Conservation (phyloP, 2,329 filamentous ascomycete species). For the Sarocladium strictum region DNA sequence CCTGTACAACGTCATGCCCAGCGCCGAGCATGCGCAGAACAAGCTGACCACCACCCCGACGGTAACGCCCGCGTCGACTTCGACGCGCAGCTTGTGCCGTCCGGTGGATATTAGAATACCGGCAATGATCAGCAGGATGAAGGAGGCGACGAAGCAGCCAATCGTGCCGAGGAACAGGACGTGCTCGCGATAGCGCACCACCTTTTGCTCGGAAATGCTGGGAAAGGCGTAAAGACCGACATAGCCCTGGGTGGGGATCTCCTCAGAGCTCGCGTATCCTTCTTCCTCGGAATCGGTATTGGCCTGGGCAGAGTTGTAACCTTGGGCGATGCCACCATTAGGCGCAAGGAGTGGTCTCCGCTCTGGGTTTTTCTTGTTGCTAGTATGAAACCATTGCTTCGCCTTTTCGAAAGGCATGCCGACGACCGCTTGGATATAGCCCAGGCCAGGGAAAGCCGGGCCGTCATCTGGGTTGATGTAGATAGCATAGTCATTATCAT, state of each 20-base stretch:
- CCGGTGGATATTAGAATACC: slow-evolving; percentile 62
- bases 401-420: slow-evolving; percentile 44
- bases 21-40: slow-evolving; percentile 54
- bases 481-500: slow-evolving; percentile 61
- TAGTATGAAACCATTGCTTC: slow-evolving; percentile 40
- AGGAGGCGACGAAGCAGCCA: slow-evolving; percentile 51
- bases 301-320: slow-evolving; percentile 24
- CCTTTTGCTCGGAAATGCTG: slow-evolving; percentile 43
- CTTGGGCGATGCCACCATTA: slow-evolving; percentile 19
- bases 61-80: slow-evolving; percentile 68
- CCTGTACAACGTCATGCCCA: slow-evolving; percentile 53
- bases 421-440: slow-evolving; percentile 49
- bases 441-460: slow-evolving; percentile 55
- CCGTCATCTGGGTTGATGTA: slow-evolving; percentile 66
- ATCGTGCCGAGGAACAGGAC: slow-evolving; percentile 49
- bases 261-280: slow-evolving; percentile 48
- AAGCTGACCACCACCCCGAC: slow-evolving; percentile 63
- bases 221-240: slow-evolving; percentile 49
- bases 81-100: slow-evolving; percentile 58
- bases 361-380: slow-evolving; percentile 20
- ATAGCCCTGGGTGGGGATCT: slow-evolving; percentile 44
- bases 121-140: slow-evolving; percentile 59
- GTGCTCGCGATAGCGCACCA: slow-evolving; percentile 44
- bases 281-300: slow-evolving; percentile 38
- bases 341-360: slow-evolving; percentile 21